Evolutionary conservation across 306 rosid species (phyloP).

Genomic region (Fragaria ananassa): DNA sequence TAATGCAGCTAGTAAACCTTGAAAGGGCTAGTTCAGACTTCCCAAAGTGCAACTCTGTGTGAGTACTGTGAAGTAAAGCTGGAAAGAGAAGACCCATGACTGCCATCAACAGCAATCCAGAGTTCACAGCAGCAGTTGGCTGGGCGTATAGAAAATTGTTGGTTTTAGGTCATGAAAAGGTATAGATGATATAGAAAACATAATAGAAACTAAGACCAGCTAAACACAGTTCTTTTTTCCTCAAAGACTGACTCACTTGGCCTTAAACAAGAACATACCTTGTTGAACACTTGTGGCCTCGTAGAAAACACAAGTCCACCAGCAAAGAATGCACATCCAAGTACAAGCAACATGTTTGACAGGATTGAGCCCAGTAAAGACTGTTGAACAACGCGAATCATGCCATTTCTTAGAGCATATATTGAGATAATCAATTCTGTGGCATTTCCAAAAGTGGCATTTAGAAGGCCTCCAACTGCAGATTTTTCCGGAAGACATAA

Average conservation of each 20-base stretch:
- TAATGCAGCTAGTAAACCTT: slow-evolving; percentile 69
- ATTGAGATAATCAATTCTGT: slow-evolving; percentile 80
- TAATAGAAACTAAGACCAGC: not conserved
- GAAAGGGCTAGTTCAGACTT: slow-evolving; percentile 61
- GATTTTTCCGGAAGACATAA: not conserved
- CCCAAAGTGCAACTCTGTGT: slow-evolving; percentile 44
- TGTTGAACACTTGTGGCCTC: slow-evolving; percentile 70
- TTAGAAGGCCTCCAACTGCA: slow-evolving; percentile 87
- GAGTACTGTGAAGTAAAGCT: slow-evolving; percentile 51
- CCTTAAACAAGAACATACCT: slow-evolving; percentile 38
- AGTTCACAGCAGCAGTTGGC: slow-evolving; percentile 37
- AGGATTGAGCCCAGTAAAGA: slow-evolving; percentile 79
- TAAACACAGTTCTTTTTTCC: not conserved
- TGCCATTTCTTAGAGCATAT: slow-evolving; percentile 61
- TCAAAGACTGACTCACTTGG: not conserved
- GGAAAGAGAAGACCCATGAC: slow-evolving; percentile 70
- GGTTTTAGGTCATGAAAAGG: not conserved
- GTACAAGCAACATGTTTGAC: slow-evolving; percentile 83
- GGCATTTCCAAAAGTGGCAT: slow-evolving; percentile 90
- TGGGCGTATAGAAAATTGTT: not conserved
- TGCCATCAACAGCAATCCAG: slow-evolving; percentile 55
- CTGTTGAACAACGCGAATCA: slow-evolving; percentile 71
- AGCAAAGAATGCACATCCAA: slow-evolving; percentile 78
- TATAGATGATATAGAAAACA: not conserved
- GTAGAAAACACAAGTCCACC: slow-evolving; percentile 64